phyloP scores from a whole-genome alignment of 2,329 filamentous ascomycete genomes.

The Pseudocercospora fijiensis region DNA sequence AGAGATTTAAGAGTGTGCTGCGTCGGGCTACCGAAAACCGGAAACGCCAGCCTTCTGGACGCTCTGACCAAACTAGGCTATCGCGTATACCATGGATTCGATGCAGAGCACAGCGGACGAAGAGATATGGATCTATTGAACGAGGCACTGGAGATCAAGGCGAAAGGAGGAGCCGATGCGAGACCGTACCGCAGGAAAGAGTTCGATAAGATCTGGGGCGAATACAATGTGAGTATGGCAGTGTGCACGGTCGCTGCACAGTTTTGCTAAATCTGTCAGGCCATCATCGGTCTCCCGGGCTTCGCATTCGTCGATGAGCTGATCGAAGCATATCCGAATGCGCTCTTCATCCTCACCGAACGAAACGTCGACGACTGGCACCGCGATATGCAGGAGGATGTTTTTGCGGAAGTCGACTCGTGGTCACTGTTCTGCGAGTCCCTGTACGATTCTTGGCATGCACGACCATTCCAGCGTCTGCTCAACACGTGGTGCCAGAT shows the following conservation, averaged over 20 bases:
- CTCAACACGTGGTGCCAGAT: conserved; percentile 4
- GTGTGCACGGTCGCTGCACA: neutral
- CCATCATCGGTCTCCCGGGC: conserved; percentile 27
- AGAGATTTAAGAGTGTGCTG: conserved; percentile 18
- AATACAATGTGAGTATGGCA: conserved; percentile 13
- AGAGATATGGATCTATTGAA: conserved; percentile 20
- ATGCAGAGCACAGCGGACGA: neutral
- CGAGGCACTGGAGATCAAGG: conserved; percentile 12
- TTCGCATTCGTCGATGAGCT: conserved; percentile 40
- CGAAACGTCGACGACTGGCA: conserved; percentile 22
- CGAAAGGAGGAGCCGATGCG: neutral
- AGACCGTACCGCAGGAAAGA: conserved; percentile 2
- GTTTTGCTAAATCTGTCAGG: neutral
- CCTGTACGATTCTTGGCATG: conserved; percentile 5
- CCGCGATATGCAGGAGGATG: conserved; percentile 2
- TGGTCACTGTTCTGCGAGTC: conserved; percentile 10
- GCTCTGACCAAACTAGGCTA: neutral
- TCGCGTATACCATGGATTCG: neutral
- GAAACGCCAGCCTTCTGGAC: neutral
- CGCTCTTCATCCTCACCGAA: conserved; percentile 57
- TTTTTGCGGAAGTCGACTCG: conserved; percentile 4
- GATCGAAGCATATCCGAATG: conserved; percentile 60
- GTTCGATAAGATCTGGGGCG: conserved; percentile 24
- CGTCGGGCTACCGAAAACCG: conserved; percentile 14
- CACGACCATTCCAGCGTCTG: conserved; percentile 7